Evolutionary conservation across 805 yeast genomes (phyloP), one percentile per base, ranked within the genome.

Genomic region (Brettanomyces sp.): DNA sequence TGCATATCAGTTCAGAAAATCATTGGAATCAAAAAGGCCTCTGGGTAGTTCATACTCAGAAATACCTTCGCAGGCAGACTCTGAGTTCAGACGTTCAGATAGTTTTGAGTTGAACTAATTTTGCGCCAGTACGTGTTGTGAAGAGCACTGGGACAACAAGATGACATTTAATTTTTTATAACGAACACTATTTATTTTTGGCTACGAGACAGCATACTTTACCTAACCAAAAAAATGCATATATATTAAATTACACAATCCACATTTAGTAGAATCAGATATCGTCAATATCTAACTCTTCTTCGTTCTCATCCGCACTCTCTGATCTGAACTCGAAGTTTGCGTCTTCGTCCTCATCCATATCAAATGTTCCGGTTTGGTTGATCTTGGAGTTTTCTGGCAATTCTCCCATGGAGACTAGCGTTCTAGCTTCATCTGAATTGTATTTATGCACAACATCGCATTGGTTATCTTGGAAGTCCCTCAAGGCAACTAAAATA

Each of bases 321-420:
- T 86, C 95, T 62, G 84, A 90, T 67, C 96, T 98, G 69, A 93
- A 93, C 73, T 91, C 98, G 69, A 91, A 89, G 79, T 91, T 91
- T 66, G 89, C 95, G 60, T 93, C 99, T 57, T 90, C 98, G 51
- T 90, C 98, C 42, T 89, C 95, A 57, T 89, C 98, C 66, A 82
- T 91, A 64, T 95, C 97, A 64, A 88, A 90, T 52, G 95, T 88
- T 66, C 91, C 97, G 54, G 95, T 89, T 75, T 93, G 99, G 70
- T 91, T 90, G 67, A 93, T 93, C 75, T 88, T 87, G 50, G 98
- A 97, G 56, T 82, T 77, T 68, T 93, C 98, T 52, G 99, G 99
- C 59, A 93, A 77, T 71, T 93, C 99, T 57, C 99, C 99, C 67
- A 83, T 85, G 52, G 79, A 84, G 72, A 93, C 95, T 70, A 93